Conservation (phyloP, 495 filamentous ascomycete species). For the Cairneyella variabilis region DNA sequence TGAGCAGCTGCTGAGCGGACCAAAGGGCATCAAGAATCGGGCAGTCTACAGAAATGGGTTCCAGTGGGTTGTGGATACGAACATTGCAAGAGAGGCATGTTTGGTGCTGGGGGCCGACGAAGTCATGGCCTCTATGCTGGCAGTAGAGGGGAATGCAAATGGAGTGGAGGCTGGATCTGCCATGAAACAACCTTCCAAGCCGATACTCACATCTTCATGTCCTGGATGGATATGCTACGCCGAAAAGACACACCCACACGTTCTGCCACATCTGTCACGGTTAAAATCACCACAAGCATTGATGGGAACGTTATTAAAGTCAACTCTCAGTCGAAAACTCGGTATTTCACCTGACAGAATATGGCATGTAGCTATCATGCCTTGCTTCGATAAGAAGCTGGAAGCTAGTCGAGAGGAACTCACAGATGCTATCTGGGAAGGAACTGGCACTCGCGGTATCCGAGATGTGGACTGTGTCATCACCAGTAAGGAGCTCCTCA, state of each 20-base stretch:
- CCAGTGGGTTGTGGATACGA: slow-evolving; percentile 84
- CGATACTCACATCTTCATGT: slow-evolving; percentile 85
- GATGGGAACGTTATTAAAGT: slow-evolving; percentile 84
- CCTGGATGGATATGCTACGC: slow-evolving; percentile 99
- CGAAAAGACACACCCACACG: slow-evolving; percentile 92
- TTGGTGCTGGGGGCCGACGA: slow-evolving; percentile 82
- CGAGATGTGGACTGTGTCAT: slow-evolving; percentile 97
- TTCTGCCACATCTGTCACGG: slow-evolving; percentile 84
- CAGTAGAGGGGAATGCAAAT: slow-evolving; percentile 8
- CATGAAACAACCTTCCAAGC: slow-evolving; percentile 48
- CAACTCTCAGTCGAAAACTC: slow-evolving; percentile 65
- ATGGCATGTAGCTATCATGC: slow-evolving; percentile 95
- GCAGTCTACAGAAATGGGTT: slow-evolving; percentile 74
- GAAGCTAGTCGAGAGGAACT: slow-evolving; percentile 92
- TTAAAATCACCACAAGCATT: slow-evolving; percentile 94
- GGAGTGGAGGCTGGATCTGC: slow-evolving; percentile 23
- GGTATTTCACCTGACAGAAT: slow-evolving; percentile 73
- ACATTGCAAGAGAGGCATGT: slow-evolving; percentile 70
- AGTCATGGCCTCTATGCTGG: slow-evolving; percentile 38
- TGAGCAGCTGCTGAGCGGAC: slow-evolving; percentile 69
- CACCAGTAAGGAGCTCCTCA: slow-evolving; percentile 86
- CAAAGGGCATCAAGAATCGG: slow-evolving; percentile 60
- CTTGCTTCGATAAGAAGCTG: slow-evolving; percentile 98
- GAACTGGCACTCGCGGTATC: slow-evolving; percentile 43
- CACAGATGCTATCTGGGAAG: slow-evolving; percentile 72